These are phyloP conservation scores for Rhynchospora tenuis DNA, from an alignment of 176 grass and related monocot genomes.

Conservation along the genomic window DNA sequence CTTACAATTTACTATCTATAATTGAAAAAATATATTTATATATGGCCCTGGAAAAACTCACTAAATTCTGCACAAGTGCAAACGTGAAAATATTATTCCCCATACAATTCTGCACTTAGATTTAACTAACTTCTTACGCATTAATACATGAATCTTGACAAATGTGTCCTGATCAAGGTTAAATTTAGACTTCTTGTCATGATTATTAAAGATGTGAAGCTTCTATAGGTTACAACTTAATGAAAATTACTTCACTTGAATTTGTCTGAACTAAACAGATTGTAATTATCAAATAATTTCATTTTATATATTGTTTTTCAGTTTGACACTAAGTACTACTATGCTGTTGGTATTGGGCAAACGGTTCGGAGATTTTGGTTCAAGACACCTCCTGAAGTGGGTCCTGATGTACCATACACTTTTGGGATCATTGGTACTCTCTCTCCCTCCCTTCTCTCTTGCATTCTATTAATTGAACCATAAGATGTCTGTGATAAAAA, in stretches of 20 bases:
- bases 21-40: neutral
- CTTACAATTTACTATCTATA: neutral
- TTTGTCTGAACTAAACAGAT: neutral
- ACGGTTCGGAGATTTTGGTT: constrained; percentile 51
- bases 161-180: neutral
- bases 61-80: neutral
- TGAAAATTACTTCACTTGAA: neutral
- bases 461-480: neutral
- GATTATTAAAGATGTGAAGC: neutral
- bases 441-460: neutral
- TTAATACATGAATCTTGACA: neutral
- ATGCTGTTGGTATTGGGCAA: constrained; percentile 40
- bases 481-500: neutral
- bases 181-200: neutral
- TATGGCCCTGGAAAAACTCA: neutral
- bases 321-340: constrained; percentile 52
- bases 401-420: constrained; percentile 51
- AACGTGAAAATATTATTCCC: neutral
- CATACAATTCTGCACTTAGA: neutral
- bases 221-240: neutral
- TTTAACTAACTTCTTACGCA: neutral
- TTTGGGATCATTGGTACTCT: constrained; percentile 58
- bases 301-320: constrained; percentile 21
- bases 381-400: constrained; percentile 46
- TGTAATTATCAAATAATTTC: neutral